A percentile compares a stretch with the other conserved stretches of the same genome.
These are phyloP conservation scores for Neurospora sp. DNA, from an alignment of 495 filamentous ascomycete genomes.

Conservation along the genomic window DNA sequence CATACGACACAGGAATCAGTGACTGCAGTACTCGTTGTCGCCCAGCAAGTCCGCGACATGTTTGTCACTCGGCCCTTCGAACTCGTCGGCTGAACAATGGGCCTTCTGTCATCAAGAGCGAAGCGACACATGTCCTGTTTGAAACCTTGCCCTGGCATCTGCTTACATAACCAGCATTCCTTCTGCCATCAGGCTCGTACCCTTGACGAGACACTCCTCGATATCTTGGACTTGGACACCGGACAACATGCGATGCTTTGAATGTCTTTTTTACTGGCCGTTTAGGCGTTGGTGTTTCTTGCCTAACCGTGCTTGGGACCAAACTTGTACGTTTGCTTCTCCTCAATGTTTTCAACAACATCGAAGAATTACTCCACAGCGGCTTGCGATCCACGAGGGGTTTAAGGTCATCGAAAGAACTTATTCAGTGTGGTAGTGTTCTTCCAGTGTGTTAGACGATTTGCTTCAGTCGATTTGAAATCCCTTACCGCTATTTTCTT, in stretches of 20 bases:
- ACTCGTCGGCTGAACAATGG: background rate
- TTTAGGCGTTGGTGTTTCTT: background rate
- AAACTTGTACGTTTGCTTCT: background rate
- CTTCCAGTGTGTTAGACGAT: background rate
- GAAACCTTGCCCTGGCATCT: background rate
- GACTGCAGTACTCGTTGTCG: background rate
- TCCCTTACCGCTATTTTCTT: background rate
- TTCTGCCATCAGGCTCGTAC: background rate
- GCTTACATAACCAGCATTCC: background rate
- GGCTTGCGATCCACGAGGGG: background rate
- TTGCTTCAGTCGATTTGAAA: background rate
- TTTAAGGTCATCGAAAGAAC: background rate
- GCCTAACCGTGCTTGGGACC: background rate
- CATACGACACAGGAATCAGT: background rate
- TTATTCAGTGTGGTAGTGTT: background rate
- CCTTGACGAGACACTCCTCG: background rate
- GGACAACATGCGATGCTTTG: background rate
- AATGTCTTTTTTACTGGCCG: background rate
- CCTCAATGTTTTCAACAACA: background rate
- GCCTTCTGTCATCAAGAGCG: background rate
- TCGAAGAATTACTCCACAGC: background rate
- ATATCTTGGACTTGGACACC: background rate
- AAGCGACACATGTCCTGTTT: background rate
- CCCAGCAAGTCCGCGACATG: background rate
- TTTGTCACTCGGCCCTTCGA: background rate